Base-by-base conservation (phyloP, 306 rosid species). In the Vigna mungo region DNA sequence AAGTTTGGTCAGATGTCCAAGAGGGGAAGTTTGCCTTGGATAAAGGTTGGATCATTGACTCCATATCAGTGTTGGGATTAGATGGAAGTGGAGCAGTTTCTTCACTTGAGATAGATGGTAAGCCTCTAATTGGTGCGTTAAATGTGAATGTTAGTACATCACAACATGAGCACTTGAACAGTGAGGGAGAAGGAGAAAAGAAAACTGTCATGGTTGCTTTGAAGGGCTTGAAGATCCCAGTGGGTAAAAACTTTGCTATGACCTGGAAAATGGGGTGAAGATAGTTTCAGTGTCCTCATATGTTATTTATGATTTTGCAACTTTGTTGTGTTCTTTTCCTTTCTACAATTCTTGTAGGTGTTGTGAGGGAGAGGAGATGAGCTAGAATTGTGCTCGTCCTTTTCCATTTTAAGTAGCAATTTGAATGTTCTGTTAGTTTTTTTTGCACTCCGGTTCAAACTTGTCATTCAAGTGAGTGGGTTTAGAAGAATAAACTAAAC, bases 1-100 rank as follows among this genome's bases (percentile, higher is more conserved):
- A 90, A 64, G 77, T 95, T 37, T 92, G 97, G 97, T 95, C 99
- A 64, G 76, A 87, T 73, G 99, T 95, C 66, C 88, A 89, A 82
- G 99, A 92, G 78, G 82, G 97, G 3, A 85, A 89, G 85, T 95
- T 77, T 87, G 99, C 99, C 30, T 61, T 95, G n/a, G 89, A 76
- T 3, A 85, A 89, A 60, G 96, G 90, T 65, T 92, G 51, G 97
- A 56, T 87, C n/a, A 82, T 95, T 46, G 97, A 85, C 77, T 87
- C 88, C 62, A 66, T 95, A 47, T 72, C 84, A 2, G 97, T 89
- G 54, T 53, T 92, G 89, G 99, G 99, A 64, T 83, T 92, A 77
- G 83, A 51, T 43, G 91, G 86, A 77, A 72, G 53, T 49, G 90
- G 89, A 65, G 83, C 44, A 55, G 79, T 89, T 34, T 82, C 89